Base-by-base conservation (phyloP, 2,329 filamentous ascomycete genomes). In the Hypoxylon sp. region DNA sequence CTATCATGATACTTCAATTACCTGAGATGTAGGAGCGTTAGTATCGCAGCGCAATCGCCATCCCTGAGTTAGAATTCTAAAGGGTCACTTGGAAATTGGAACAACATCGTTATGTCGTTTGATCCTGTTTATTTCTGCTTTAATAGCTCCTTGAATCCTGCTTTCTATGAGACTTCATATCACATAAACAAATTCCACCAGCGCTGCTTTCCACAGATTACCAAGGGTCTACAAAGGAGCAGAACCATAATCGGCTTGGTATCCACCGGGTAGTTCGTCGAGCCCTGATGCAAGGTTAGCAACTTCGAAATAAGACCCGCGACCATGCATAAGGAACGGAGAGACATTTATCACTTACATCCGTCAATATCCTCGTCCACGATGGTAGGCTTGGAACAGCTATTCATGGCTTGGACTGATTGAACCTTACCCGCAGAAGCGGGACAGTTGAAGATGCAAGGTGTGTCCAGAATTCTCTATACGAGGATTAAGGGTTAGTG, bases 341-440 rank as follows among this genome's bases (percentile, higher is more conserved):
- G 9, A 29, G 3, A 29, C 9, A 10, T 10, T 29, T 29, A 29
- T 29, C 27, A 66, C 69, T 59, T 55, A 70, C 69, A 70, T 56
- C 67, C 67, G 38, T 70, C 68, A 2, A 70, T 66, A 17, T 69
- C 58, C 45, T 70, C 69, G 3, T 63, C 62, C 6, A 64, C 69
- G 2, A 59, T 64, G 41, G 69, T 67, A 1, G 62, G 26, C 21
- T 67, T 67, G 15, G 62, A 66, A 31, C 69, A 70, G 21, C 55
- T 62, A 29, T 29, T 29, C 62, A 70, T 68, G 1, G 69, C 69
- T 74, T 74, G 67, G 9, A 29, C 13, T 29, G 27, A 29, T 29
- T 29, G 27, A 29, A 11, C 13, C 27, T 8, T 29, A 5, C 27
- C 27, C 27, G 27, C 8, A 10, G 27, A 29, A 29, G 27, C 27